Evolutionary conservation across 192 early-diverging fungal genomes (phyloP).

Genomic region (Umbelopsis ramanniana): DNA sequence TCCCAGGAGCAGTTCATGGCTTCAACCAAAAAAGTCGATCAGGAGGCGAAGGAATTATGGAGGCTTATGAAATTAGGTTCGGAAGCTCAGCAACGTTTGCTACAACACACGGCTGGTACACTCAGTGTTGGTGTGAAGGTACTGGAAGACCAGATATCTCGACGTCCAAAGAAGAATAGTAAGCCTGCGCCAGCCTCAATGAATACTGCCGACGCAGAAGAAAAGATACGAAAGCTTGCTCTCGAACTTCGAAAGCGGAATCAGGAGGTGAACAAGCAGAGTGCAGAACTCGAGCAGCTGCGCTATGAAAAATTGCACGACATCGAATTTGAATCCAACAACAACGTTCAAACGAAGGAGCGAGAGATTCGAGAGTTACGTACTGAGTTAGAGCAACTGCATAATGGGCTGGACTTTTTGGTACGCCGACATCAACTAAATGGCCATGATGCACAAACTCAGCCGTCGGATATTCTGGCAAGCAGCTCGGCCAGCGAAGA

Average conservation of each 20-base stretch:
- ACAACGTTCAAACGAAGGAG: slow-evolving; percentile 25
- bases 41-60: slow-evolving; percentile 53
- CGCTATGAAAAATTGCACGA: background rate
- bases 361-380: slow-evolving; percentile 23
- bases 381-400: slow-evolving; percentile 1
- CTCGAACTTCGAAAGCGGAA: background rate
- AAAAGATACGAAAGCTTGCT: slow-evolving; percentile 36
- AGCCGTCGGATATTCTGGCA: background rate
- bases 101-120: slow-evolving; percentile 59
- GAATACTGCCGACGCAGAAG: slow-evolving; percentile 35
- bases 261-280: background rate
- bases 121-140: slow-evolving; percentile 50
- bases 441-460: background rate
- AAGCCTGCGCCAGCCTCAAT: background rate
- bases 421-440: slow-evolving; percentile 1
- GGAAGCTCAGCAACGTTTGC: slow-evolving; percentile 48
- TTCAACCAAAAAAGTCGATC: slow-evolving; percentile 56
- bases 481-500: slow-evolving; percentile 7
- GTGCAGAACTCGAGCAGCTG: background rate
- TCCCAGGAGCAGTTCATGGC: slow-evolving; percentile 55
- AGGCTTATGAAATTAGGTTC: slow-evolving; percentile 49
- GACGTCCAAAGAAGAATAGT: background rate
- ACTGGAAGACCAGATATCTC: slow-evolving; percentile 31
- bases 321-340: slow-evolving; percentile 31
- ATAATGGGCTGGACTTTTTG: slow-evolving; percentile 7